phyloP scores from a whole-genome alignment of 306 rosid genomes.

The Trifolium fragiferum region DNA sequence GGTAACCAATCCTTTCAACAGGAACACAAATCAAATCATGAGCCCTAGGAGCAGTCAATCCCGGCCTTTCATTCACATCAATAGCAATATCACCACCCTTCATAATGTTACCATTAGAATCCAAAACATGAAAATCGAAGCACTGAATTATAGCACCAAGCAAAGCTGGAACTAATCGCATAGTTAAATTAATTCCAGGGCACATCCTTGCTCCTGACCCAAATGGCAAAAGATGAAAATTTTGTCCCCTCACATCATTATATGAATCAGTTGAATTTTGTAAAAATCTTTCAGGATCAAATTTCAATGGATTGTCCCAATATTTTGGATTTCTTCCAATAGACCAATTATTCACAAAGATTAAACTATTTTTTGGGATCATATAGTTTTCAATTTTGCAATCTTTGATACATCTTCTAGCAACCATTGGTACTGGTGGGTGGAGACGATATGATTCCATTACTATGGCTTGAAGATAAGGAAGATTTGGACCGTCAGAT shows the following conservation, averaged over 20 bases:
- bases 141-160: slow-evolving; percentile 55
- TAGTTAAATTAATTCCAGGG: slow-evolving; percentile 50
- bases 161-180: slow-evolving; percentile 44
- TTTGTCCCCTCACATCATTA: slow-evolving; percentile 47
- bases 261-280: not conserved
- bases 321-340: slow-evolving; percentile 57
- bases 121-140: slow-evolving; percentile 50
- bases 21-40: slow-evolving; percentile 53
- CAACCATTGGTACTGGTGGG: slow-evolving; percentile 53
- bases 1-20: not conserved
- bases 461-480: slow-evolving; percentile 58
- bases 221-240: slow-evolving; percentile 52
- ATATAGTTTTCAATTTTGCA: slow-evolving; percentile 46
- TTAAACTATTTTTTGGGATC: slow-evolving; percentile 44
- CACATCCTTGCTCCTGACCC: slow-evolving; percentile 69
- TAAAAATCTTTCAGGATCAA: slow-evolving; percentile 49
- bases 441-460: slow-evolving; percentile 59
- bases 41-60: slow-evolving; percentile 52
- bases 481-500: slow-evolving; percentile 53
- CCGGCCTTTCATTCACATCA: slow-evolving; percentile 47
- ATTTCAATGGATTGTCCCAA: slow-evolving; percentile 54
- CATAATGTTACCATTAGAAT: slow-evolving; percentile 11
- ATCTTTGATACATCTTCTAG: slow-evolving; percentile 46
- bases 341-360: slow-evolving; percentile 53
- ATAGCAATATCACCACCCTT: slow-evolving; percentile 26